These are phyloP conservation scores for Ophiostoma fasciatum DNA, from an alignment of 2,329 filamentous ascomycete genomes.

Conservation along the genomic window DNA sequence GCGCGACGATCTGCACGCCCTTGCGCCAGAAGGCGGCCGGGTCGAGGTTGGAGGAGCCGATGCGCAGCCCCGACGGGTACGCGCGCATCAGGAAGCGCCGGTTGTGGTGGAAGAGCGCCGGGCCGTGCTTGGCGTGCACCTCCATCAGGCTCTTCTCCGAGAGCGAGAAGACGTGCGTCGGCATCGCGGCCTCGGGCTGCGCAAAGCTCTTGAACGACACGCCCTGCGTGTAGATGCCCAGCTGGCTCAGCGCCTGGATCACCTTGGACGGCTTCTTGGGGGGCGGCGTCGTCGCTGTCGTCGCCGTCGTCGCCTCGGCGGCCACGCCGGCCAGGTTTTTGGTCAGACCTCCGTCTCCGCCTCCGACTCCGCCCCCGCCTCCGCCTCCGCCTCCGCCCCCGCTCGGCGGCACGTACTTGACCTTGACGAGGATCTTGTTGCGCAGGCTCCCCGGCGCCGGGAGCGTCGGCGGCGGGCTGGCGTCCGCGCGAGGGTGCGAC, in stretches of 20 bases:
- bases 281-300: conserved; percentile 18
- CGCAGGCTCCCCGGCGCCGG: conserved; percentile 56
- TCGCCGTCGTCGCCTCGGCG: conserved; percentile 13
- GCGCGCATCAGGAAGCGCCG: conserved; percentile 69
- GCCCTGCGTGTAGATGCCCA: conserved; percentile 73
- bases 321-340: conserved; percentile 3
- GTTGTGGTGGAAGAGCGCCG: conserved; percentile 65
- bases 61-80: conserved; percentile 70
- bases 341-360: not conserved
- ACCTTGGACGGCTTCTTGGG: conserved; percentile 46
- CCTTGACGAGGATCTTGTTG: conserved; percentile 72
- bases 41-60: conserved; percentile 76
- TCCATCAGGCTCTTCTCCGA: conserved; percentile 50
- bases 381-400: conserved; percentile 7
- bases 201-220: conserved; percentile 69
- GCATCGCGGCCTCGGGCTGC: conserved; percentile 54
- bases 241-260: conserved; percentile 54
- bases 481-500: conserved; percentile 24
- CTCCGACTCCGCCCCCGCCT: conserved; percentile 2
- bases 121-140: conserved; percentile 33
- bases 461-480: conserved; percentile 32
- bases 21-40: conserved; percentile 75
- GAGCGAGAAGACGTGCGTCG: conserved; percentile 54
- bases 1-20: conserved; percentile 77
- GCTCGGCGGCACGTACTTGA: conserved; percentile 47